Percentiles rank a stretch among this genome's conserved stretches.
Conservation (phyloP, 768 basidiomycete genomes). For the Amanita inopinata region DNA sequence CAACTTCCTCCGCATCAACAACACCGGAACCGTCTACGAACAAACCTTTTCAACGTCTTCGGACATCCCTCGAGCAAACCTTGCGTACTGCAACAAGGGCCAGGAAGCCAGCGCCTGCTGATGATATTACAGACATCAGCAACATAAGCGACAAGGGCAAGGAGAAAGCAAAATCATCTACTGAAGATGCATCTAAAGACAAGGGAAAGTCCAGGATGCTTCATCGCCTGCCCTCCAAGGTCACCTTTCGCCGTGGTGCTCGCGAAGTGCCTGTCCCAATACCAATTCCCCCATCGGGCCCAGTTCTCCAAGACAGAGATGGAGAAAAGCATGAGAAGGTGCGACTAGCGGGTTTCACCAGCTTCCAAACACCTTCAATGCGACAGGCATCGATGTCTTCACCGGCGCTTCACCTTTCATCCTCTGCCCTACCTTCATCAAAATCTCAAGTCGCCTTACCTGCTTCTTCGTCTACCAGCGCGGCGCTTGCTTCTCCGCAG, state of each 20-base stretch:
- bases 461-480: constrained; percentile 36
- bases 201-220: constrained; percentile 38
- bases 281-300: constrained; percentile 28
- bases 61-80: constrained; percentile 59
- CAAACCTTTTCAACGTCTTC: constrained; percentile 53
- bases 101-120: constrained; percentile 30
- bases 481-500: constrained; percentile 35
- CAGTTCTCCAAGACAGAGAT: constrained; percentile 6
- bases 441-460: constrained; percentile 38
- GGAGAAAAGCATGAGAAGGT: constrained; percentile 24
- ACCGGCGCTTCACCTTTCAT: constrained; percentile 58
- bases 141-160: constrained; percentile 28
- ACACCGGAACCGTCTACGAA: constrained; percentile 28
- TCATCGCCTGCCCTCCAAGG: constrained; percentile 37
- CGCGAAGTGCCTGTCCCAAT: constrained; percentile 30
- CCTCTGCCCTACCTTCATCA: constrained; percentile 45
- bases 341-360: constrained; percentile 44
- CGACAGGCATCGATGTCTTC: constrained; percentile 68
- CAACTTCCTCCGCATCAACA: constrained; percentile 18
- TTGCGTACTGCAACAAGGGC: constrained; percentile 55
- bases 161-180: constrained; percentile 29
- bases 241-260: constrained; percentile 36
- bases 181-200: constrained; percentile 24
- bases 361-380: constrained; percentile 57
- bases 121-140: constrained; percentile 36